Base-by-base conservation (phyloP, 345 rosid genomes). In the Citrus medica region DNA sequence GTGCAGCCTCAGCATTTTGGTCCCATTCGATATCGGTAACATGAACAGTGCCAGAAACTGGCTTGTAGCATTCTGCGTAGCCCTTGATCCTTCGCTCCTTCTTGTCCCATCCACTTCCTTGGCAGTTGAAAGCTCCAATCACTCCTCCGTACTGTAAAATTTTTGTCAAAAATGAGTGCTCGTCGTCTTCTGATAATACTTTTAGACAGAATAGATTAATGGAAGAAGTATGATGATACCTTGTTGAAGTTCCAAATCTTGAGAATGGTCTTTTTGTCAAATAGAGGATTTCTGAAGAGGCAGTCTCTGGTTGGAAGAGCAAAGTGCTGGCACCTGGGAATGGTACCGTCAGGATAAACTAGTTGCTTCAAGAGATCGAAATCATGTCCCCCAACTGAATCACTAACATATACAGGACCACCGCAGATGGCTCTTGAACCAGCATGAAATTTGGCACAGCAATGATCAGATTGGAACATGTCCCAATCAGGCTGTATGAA, bases 401-500 rank as follows among this genome's bases (percentile, higher is more conserved):
- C 98, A 62, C 97, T 95, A 1, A 95, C 86, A 35, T 95, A 95
- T 27, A 95, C 77, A 0, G 97, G 98, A 12, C 98, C 98, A 17
- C 98, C 98, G 7, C 90, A 95, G 66, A 95, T 93, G 69, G 97
- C 95, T 79, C 98, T 81, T 16, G 97, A 92, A 1, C 92, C 97
- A 1, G 97, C 95, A 58, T 95, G 98, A 71, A 85, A 95, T 79
- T 95, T 87, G 73, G 98, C 98, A 74, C 97, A 92, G 58, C 73
- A 77, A 73, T 95, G 98, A 69, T 93, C 97, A 7, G 98, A 95
- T 67, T 95, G 98, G 84, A 95, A 95, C 98, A 95, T 95, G 72
- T 95, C 98, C 98, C 98, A 93, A 74, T 95, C 98, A 30, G 98
- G 98, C 37, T 90, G 94, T 67, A 93, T 88, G 46, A 93, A 83